These are phyloP conservation scores for Gautieria morchelliformis DNA, from an alignment of 768 basidiomycete species.

Conservation along the genomic window DNA sequence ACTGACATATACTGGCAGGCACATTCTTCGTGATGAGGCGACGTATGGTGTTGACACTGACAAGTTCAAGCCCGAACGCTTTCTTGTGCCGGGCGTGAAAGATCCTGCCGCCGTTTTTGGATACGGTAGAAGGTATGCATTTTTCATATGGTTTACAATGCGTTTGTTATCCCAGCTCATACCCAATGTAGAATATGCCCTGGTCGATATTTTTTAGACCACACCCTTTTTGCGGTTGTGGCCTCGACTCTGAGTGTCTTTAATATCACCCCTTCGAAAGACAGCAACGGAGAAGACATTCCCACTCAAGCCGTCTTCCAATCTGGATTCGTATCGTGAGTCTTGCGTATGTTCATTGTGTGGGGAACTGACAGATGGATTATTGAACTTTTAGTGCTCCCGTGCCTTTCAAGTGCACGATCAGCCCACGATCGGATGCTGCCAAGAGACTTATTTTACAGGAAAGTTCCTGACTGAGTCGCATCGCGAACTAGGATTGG, in stretches of 20 bases:
- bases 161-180: too few species aligned
- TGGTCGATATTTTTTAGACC: conserved; percentile 9
- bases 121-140: conserved; percentile 13
- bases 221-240: conserved; percentile 1
- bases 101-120: conserved; percentile 11
- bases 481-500: too few species aligned
- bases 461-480: too few species aligned
- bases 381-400: background rate
- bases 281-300: conserved; percentile 24
- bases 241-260: too few species aligned
- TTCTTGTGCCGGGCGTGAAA: too few species aligned
- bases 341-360: background rate
- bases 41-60: conserved; percentile 29
- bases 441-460: too few species aligned
- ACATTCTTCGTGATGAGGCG: too few species aligned
- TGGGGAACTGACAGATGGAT: background rate
- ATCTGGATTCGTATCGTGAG: too few species aligned
- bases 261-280: too few species aligned
- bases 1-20: background rate
- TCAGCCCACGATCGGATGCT: background rate
- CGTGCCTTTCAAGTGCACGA: background rate
- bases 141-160: background rate
- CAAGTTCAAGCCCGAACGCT: conserved; percentile 29
- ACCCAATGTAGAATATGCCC: too few species aligned
- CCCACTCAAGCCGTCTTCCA: background rate